Evolutionary conservation across 2,329 filamentous ascomycete species (phyloP).

Genomic region (Diaporthe helianthi): DNA sequence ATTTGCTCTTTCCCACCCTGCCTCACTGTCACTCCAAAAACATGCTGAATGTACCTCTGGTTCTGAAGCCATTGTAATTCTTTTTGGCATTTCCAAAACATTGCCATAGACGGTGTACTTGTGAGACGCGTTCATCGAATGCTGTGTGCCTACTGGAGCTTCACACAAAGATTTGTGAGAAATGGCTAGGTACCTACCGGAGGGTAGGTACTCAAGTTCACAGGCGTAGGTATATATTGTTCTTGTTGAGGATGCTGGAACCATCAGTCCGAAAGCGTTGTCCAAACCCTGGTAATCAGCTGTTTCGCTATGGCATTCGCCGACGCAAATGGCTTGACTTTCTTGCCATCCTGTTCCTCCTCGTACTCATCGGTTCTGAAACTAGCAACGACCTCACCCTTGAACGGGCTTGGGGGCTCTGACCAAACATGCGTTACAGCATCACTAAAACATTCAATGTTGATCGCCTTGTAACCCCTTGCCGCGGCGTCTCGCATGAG

Average conservation of each 20-base stretch:
- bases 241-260: too few species aligned
- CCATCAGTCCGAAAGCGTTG: slow-evolving; percentile 5
- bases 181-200: too few species aligned
- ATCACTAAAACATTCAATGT: slow-evolving; percentile 39
- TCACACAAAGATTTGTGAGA: background rate
- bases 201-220: too few species aligned
- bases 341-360: slow-evolving; percentile 5
- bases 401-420: slow-evolving; percentile 40
- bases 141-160: background rate
- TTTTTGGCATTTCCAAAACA: too few species aligned
- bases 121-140: too few species aligned
- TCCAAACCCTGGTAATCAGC: slow-evolving; percentile 18
- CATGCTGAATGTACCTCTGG: too few species aligned
- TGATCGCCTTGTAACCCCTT: slow-evolving; percentile 39
- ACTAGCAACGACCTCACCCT: slow-evolving; percentile 9
- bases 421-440: slow-evolving; percentile 41
- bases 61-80: too few species aligned
- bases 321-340: slow-evolving; percentile 1
- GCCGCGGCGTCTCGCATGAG: slow-evolving; percentile 38
- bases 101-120: too few species aligned
- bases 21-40: too few species aligned
- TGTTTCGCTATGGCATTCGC: background rate
- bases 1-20: too few species aligned
- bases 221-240: background rate
- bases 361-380: slow-evolving; percentile 23